These are phyloP conservation scores for Phaeophleospora eucalypticola DNA, from an alignment of 2,329 filamentous ascomycete genomes.

Conservation along the genomic window DNA sequence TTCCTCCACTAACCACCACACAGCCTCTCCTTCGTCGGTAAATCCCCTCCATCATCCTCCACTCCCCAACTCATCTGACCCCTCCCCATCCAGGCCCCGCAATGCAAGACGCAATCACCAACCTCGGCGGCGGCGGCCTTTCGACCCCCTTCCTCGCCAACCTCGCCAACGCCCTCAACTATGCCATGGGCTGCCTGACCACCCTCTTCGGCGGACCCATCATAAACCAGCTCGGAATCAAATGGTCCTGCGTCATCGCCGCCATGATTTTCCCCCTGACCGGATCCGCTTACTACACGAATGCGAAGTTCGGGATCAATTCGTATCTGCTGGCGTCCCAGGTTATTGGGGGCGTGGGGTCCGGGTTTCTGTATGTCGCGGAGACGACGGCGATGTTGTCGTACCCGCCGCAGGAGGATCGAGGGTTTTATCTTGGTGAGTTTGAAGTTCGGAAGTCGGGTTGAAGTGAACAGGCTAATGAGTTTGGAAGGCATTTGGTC, in stretches of 20 bases:
- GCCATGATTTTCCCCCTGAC: constrained; percentile 34
- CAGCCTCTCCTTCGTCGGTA: neutral
- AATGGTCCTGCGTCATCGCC: constrained; percentile 37
- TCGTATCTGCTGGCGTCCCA: constrained; percentile 34
- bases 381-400: constrained; percentile 38
- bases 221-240: constrained; percentile 40
- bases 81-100: constrained; percentile 16
- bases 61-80: constrained; percentile 6
- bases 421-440: constrained; percentile 31
- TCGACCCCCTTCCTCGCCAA: constrained; percentile 22
- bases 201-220: constrained; percentile 34
- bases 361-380: constrained; percentile 31
- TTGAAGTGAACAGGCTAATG: neutral
- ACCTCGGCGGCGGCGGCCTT: constrained; percentile 24
- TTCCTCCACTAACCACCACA: neutral
- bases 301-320: constrained; percentile 28
- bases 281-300: constrained; percentile 36
- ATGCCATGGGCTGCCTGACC: constrained; percentile 17
- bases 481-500: constrained; percentile 30
- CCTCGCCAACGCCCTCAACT: constrained; percentile 22
- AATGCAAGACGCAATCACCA: constrained; percentile 24
- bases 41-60: neutral
- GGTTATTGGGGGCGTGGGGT: constrained; percentile 19
- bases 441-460: neutral
- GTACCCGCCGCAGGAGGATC: constrained; percentile 33